These are phyloP conservation scores for Gymnopus androsaceus DNA, from an alignment of 1,284 basidiomycete species.

Conservation along the genomic window DNA sequence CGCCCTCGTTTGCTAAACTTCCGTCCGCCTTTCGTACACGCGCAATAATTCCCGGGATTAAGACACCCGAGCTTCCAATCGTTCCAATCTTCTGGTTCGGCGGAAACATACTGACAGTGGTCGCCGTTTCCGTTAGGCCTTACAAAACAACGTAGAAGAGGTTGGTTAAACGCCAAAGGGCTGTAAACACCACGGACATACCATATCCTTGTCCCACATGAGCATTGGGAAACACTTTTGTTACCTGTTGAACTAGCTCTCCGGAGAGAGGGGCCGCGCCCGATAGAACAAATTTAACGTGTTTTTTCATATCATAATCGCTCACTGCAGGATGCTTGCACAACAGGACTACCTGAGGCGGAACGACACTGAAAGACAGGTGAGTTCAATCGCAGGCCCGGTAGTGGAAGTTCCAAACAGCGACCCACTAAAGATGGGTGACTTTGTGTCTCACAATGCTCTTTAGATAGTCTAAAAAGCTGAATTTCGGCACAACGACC, in stretches of 20 bases:
- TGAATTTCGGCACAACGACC: slow-evolving; percentile 48
- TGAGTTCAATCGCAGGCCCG: slow-evolving; percentile 4
- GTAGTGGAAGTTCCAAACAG: not conserved
- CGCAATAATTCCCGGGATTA: slow-evolving; percentile 55
- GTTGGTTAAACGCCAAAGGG: slow-evolving; percentile 1
- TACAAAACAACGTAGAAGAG: not conserved
- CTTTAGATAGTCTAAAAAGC: slow-evolving; percentile 39
- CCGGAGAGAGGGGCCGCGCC: slow-evolving; percentile 50
- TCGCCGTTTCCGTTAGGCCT: slow-evolving; percentile 48
- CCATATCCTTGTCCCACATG: slow-evolving; percentile 51
- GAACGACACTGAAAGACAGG: slow-evolving; percentile 39
- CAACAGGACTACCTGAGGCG: slow-evolving; percentile 49
- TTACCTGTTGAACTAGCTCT: slow-evolving; percentile 38
- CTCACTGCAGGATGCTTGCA: slow-evolving; percentile 45
- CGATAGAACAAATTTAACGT: slow-evolving; percentile 44
- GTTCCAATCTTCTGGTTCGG: slow-evolving; percentile 53
- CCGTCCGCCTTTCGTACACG: slow-evolving; percentile 66
- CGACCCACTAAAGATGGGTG: slow-evolving; percentile 40
- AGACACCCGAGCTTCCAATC: slow-evolving; percentile 57
- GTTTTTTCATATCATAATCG: slow-evolving; percentile 33
- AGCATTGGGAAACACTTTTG: slow-evolving; percentile 42
- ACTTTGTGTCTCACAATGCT: slow-evolving; percentile 37
- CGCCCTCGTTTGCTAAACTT: slow-evolving; percentile 57
- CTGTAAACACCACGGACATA: slow-evolving; percentile 18
- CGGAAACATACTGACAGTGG: slow-evolving; percentile 41